These are phyloP conservation scores for Nowakowskiella sp. DNA, from an alignment of 192 early-diverging fungal species.

Conservation along the genomic window DNA sequence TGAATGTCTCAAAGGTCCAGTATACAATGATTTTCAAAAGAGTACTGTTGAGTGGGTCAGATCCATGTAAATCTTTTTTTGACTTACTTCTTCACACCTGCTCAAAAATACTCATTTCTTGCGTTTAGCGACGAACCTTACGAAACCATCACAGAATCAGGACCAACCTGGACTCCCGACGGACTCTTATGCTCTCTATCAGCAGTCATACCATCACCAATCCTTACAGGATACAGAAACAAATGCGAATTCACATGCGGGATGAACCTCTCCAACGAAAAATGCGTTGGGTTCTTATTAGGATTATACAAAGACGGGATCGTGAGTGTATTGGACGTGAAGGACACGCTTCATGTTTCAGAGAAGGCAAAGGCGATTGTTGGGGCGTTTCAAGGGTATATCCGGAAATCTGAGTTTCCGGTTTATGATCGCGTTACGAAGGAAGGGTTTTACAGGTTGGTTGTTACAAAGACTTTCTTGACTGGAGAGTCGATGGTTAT, in stretches of 20 bases:
- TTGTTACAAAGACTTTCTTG: constrained; percentile 50
- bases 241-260: constrained; percentile 78
- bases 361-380: constrained; percentile 44
- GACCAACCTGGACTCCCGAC: not conserved
- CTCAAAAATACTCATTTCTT: constrained; percentile 6
- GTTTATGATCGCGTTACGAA: constrained; percentile 40
- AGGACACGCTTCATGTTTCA: constrained; percentile 39
- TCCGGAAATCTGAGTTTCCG: constrained; percentile 15
- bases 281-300: constrained; percentile 56
- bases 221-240: constrained; percentile 52
- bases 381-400: constrained; percentile 26
- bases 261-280: constrained; percentile 39
- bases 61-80: not conserved
- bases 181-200: constrained; percentile 19
- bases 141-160: not conserved
- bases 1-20: not conserved
- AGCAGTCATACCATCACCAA: constrained; percentile 44
- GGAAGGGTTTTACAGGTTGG: constrained; percentile 56
- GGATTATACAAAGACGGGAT: constrained; percentile 59
- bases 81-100: not conserved
- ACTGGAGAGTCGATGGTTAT: constrained; percentile 60
- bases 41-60: not conserved
- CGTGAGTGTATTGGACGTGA: constrained; percentile 39
- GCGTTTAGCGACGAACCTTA: constrained; percentile 8
- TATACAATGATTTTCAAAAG: constrained; percentile 8